Evolutionary conservation across 176 grass and related monocot species (phyloP).

Genomic region (Stipa capillata): DNA sequence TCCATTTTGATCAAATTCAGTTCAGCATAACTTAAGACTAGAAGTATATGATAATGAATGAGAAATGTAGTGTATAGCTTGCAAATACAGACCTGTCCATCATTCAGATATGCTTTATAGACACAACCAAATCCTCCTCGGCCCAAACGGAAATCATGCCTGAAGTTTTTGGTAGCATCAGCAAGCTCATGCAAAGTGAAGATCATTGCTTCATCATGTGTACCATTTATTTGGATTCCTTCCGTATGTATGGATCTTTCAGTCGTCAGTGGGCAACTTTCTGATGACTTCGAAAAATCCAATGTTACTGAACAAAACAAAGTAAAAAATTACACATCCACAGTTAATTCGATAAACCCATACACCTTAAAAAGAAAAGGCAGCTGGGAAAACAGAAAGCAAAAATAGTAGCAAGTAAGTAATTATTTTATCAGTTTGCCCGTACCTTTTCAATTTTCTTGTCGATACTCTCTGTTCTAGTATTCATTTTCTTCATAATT

Average conservation of each 20-base stretch:
- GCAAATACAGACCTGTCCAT: constrained; percentile 38
- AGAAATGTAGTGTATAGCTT: background rate
- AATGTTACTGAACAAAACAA: constrained; percentile 3
- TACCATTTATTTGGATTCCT: background rate
- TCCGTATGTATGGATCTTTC: background rate
- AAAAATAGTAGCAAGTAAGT: background rate
- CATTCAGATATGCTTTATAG: constrained; percentile 43
- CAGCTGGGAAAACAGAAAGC: background rate
- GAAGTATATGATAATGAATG: no score
- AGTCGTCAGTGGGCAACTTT: constrained; percentile 28
- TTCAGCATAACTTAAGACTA: no score
- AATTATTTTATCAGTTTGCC: background rate
- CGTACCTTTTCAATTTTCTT: background rate
- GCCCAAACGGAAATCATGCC: constrained; percentile 43
- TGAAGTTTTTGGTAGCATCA: constrained; percentile 53
- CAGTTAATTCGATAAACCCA: background rate
- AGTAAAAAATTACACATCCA: background rate
- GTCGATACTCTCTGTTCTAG: background rate
- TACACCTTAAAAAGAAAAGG: background rate
- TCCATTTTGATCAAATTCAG: no score
- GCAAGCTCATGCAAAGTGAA: constrained; percentile 56
- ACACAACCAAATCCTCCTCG: constrained; percentile 69
- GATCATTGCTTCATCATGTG: constrained; percentile 24
- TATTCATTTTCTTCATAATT: background rate
- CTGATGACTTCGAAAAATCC: constrained; percentile 15